Evolutionary conservation across 305 asterid genomes (phyloP).

Genomic region (Solanum hybrid): DNA sequence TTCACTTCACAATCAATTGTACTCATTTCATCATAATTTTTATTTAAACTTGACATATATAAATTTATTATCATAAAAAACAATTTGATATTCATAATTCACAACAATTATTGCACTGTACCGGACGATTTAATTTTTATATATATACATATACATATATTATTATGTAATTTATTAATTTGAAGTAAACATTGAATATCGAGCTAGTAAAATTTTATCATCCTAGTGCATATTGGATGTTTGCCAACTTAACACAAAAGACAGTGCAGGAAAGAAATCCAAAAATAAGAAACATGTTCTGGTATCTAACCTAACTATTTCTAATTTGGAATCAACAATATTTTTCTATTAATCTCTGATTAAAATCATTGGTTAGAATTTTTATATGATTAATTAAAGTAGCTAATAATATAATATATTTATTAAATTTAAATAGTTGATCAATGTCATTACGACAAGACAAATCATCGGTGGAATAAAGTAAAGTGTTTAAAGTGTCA

Average conservation of each 20-base stretch:
- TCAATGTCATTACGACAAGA: neutral
- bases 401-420: neutral
- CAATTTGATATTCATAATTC: no score
- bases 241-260: neutral
- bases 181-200: neutral
- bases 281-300: neutral
- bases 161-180: neutral
- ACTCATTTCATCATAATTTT: neutral
- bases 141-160: no score
- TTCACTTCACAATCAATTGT: neutral
- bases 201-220: neutral
- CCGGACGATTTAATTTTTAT: no score
- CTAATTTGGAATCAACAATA: conserved; percentile 3
- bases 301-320: neutral
- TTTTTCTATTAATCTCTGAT: neutral
- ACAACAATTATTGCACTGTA: no score
- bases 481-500: neutral
- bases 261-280: conserved; percentile 1
- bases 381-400: neutral
- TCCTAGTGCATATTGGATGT: neutral
- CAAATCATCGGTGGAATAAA: neutral
- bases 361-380: neutral
- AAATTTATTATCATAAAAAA: neutral
- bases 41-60: neutral
- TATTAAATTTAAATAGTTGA: neutral